Evolutionary conservation across 2,329 filamentous ascomycete genomes (phyloP).

Genomic region (Talaromyces sp.): DNA sequence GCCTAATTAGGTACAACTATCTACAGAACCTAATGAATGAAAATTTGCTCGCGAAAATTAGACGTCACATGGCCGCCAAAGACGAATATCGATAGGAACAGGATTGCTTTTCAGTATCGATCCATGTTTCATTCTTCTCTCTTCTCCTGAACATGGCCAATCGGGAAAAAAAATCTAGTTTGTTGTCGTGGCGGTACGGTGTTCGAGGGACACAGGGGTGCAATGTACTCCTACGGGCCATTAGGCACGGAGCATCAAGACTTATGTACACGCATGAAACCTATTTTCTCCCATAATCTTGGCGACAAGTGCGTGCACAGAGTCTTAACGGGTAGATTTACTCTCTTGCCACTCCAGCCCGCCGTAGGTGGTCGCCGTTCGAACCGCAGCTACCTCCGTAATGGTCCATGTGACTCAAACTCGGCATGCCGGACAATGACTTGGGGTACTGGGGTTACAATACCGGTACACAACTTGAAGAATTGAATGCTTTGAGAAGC

Average conservation of each 20-base stretch:
- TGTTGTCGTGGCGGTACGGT: background rate
- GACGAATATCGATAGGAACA: conserved; percentile 7
- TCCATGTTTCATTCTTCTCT: background rate
- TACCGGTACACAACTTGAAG: background rate
- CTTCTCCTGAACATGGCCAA: background rate
- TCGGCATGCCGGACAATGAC: background rate
- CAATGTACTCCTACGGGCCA: background rate
- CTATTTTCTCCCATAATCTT: too few species aligned
- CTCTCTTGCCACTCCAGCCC: background rate
- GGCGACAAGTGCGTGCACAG: background rate
- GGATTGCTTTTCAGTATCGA: background rate
- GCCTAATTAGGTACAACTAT: background rate
- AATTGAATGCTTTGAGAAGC: background rate
- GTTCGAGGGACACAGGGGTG: background rate
- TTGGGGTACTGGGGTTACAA: too few species aligned
- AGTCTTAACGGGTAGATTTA: background rate
- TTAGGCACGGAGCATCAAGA: background rate
- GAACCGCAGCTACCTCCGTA: background rate
- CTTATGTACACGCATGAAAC: background rate
- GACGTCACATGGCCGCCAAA: conserved; percentile 9
- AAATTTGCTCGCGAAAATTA: conserved; percentile 1
- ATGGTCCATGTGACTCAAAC: background rate
- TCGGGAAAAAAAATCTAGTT: background rate
- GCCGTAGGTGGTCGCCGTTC: background rate
- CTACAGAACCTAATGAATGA: background rate